phyloP scores from a whole-genome alignment of 208 protist genomes.

The Acanthamoeba healyi region DNA sequence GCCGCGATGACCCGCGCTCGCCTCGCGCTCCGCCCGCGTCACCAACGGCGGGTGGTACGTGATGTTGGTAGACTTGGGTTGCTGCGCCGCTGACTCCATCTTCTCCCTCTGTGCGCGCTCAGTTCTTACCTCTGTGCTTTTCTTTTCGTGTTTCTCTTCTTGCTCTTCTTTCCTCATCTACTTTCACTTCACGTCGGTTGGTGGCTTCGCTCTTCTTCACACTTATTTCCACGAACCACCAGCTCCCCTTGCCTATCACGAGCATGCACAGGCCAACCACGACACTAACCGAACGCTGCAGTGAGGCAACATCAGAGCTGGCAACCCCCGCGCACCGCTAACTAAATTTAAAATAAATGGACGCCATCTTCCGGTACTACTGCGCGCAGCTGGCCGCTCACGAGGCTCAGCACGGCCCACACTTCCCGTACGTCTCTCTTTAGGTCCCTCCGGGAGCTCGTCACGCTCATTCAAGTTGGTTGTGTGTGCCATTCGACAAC shows the following conservation, averaged over 20 bases:
- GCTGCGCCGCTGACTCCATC: not conserved
- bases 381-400: not conserved
- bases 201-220: not conserved
- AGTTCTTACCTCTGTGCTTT: not conserved
- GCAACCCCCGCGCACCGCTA: too few species aligned
- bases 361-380: not conserved
- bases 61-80: slow-evolving; percentile 52
- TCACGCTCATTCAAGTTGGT: too few species aligned
- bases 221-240: not conserved
- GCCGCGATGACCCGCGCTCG: slow-evolving; percentile 1
- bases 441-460: too few species aligned
- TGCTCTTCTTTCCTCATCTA: not conserved
- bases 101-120: not conserved
- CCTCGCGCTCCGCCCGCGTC: slow-evolving; percentile 23
- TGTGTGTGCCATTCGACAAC: too few species aligned
- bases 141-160: not conserved
- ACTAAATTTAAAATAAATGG: not conserved
- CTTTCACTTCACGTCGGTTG: not conserved
- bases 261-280: not conserved
- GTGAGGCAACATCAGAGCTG: too few species aligned
- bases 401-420: not conserved
- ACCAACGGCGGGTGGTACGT: slow-evolving; percentile 46
- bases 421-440: not conserved
- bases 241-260: not conserved
- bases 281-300: too few species aligned